These are phyloP conservation scores for Aspergillus terreus DNA, from an alignment of 2,329 filamentous ascomycete genomes.

Conservation along the genomic window DNA sequence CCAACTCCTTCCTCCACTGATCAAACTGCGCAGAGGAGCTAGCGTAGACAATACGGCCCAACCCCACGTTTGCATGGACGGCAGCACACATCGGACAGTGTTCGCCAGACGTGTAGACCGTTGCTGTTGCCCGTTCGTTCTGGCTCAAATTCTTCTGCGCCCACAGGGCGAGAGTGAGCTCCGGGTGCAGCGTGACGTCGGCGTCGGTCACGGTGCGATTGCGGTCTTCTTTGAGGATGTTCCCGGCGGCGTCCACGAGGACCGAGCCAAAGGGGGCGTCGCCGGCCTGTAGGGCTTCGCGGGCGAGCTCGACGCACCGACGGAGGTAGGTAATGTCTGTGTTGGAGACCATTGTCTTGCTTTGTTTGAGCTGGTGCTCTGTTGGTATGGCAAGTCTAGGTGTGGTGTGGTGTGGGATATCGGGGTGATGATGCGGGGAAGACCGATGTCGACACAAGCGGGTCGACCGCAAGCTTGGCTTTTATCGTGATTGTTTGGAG, in stretches of 20 bases:
- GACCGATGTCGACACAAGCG: too few species aligned
- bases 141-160: slow-evolving; percentile 13
- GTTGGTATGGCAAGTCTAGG: too few species aligned
- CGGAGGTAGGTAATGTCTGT: slow-evolving; percentile 7
- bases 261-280: slow-evolving; percentile 14
- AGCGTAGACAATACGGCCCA: slow-evolving; percentile 15
- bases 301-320: slow-evolving; percentile 11
- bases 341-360: neutral
- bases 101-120: slow-evolving; percentile 15
- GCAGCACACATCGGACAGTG: slow-evolving; percentile 15
- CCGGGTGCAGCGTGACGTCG: slow-evolving; percentile 13
- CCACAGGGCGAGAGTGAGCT: slow-evolving; percentile 12
- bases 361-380: too few species aligned
- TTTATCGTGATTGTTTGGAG: too few species aligned
- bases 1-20: slow-evolving; percentile 11
- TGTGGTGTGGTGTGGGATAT: too few species aligned
- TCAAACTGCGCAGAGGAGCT: slow-evolving; percentile 11
- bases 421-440: too few species aligned
- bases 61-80: slow-evolving; percentile 12
- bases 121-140: too few species aligned
- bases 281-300: slow-evolving; percentile 10
- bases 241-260: slow-evolving; percentile 7
- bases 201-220: slow-evolving; percentile 10
- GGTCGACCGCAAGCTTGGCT: too few species aligned
- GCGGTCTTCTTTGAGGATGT: slow-evolving; percentile 12